Evolutionary conservation across 768 basidiomycete species (phyloP).

Genomic region (Crucibulum laeve): DNA sequence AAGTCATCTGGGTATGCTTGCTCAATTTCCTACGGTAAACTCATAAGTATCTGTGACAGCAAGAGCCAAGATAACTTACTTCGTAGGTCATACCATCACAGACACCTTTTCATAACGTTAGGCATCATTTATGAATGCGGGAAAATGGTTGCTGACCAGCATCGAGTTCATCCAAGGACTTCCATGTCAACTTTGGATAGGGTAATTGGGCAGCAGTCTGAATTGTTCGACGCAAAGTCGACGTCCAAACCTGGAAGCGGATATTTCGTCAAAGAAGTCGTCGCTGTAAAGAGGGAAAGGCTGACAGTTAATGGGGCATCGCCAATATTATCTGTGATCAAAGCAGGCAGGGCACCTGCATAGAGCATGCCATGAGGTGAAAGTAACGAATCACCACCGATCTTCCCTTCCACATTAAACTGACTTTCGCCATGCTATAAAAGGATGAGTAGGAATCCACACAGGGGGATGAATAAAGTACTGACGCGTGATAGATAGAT

Average conservation of each 20-base stretch:
- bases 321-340: slow-evolving; percentile 90
- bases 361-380: slow-evolving; percentile 85
- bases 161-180: slow-evolving; percentile 96
- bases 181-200: slow-evolving; percentile 95
- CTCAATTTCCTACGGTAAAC: slow-evolving; percentile 73
- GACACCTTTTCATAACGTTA: slow-evolving; percentile 45
- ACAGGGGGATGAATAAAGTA: slow-evolving; percentile 2
- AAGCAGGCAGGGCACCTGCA: slow-evolving; percentile 75
- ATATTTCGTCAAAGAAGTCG: slow-evolving; percentile 1
- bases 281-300: slow-evolving; percentile 24
- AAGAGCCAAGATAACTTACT: slow-evolving; percentile 14
- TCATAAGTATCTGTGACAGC: not conserved
- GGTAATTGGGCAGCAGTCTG: slow-evolving; percentile 82
- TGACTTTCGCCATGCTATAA: slow-evolving; percentile 94
- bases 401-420: slow-evolving; percentile 94
- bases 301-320: slow-evolving; percentile 73
- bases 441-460: slow-evolving; percentile 1
- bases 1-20: slow-evolving; percentile 97
- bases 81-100: slow-evolving; percentile 99
- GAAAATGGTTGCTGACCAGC: too few relatives aligned
- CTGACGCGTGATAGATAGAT: slow-evolving; percentile 94
- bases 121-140: not conserved
- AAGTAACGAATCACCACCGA: slow-evolving; percentile 93
- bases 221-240: slow-evolving; percentile 90
- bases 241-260: slow-evolving; percentile 85